phyloP scores from a whole-genome alignment of 2,329 filamentous ascomycete species.

The Pseudogymnoascus sp. region DNA sequence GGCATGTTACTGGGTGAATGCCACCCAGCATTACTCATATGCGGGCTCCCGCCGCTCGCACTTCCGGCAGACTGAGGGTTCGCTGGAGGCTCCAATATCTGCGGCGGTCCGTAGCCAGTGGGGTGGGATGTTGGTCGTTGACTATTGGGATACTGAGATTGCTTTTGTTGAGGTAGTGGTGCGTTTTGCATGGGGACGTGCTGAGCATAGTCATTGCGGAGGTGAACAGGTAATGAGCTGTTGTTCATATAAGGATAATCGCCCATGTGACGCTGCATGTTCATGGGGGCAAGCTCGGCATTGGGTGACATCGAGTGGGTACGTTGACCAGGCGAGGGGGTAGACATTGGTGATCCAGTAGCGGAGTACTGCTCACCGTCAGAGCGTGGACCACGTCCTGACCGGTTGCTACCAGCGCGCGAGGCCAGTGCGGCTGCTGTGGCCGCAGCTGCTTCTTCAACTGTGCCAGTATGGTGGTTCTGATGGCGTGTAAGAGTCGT shows the following conservation, averaged over 20 bases:
- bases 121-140: conserved; percentile 76
- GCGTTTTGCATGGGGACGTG: conserved; percentile 49
- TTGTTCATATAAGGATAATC: conserved; percentile 70
- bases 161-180: conserved; percentile 45
- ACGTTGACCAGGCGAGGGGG: conserved; percentile 69
- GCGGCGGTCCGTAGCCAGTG: conserved; percentile 70
- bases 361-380: conserved; percentile 66
- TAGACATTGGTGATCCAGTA: conserved; percentile 67
- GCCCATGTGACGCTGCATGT: conserved; percentile 47
- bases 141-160: neutral
- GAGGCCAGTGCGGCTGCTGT: conserved; percentile 77
- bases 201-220: conserved; percentile 54
- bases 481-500: conserved; percentile 93
- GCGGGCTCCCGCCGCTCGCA: conserved; percentile 68
- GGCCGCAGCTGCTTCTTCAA: conserved; percentile 84
- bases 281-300: conserved; percentile 63
- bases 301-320: conserved; percentile 72
- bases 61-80: conserved; percentile 63
- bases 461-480: conserved; percentile 89
- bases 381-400: conserved; percentile 50
- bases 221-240: conserved; percentile 72
- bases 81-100: conserved; percentile 66
- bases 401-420: conserved; percentile 26
- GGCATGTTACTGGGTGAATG: conserved; percentile 59
- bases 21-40: conserved; percentile 69